phyloP scores from a whole-genome alignment of 768 basidiomycete genomes.

The Termitomyces sp. region DNA sequence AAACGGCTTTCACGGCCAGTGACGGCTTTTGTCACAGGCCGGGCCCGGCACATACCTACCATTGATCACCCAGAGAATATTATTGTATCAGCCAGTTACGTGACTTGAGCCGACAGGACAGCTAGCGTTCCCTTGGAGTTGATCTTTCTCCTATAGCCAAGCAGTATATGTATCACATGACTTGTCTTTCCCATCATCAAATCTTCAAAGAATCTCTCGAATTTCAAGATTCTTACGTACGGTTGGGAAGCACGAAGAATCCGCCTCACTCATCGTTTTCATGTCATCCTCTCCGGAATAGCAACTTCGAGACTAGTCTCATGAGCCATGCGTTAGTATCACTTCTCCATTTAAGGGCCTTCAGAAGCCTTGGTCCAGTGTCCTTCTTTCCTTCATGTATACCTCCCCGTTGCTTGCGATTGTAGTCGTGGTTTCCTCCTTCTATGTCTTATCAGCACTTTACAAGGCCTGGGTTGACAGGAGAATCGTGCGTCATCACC shows the following conservation, averaged over 20 bases:
- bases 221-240: neutral
- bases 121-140: no score
- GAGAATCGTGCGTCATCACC: neutral
- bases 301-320: neutral
- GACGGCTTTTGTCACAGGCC: no score
- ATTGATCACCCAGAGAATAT: no score
- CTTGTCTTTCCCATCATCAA: neutral
- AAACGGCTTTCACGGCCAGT: no score
- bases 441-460: neutral
- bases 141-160: no score
- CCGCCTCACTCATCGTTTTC: neutral
- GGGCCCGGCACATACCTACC: no score
- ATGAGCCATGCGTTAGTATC: neutral
- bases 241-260: neutral
- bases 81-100: no score
- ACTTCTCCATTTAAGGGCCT: neutral
- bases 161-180: no score
- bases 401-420: neutral
- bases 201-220: neutral
- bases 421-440: neutral
- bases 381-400: neutral
- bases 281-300: neutral
- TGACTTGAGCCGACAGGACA: no score
- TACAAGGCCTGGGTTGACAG: conserved; percentile 5
- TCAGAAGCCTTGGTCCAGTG: neutral